Base-by-base conservation (phyloP, 805 yeast species). In the Saturnispora ahearnii region DNA sequence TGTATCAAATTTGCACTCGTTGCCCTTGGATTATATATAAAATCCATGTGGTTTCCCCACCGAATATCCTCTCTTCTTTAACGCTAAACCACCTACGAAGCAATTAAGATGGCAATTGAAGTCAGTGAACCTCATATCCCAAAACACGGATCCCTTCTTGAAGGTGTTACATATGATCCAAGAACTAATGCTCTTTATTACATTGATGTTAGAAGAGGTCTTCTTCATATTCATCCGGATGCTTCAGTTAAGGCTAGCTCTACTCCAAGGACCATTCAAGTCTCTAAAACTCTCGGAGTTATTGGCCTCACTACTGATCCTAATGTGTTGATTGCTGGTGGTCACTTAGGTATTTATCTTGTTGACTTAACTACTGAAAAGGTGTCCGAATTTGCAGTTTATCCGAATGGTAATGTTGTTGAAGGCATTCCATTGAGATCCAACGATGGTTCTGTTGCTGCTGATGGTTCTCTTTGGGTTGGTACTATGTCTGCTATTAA, bases 361-460 rank as follows among this genome's bases (percentile, higher is more conserved):
- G 77, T 78, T 33, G 69, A 74, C 57, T 73, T 84, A 44, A 50
- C 49, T 11, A 67, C 71, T 1, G 57, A 61, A 6, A 49, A 60
- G 26, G 73, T 76, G 64, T 59, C 67, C 33, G 68, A 67, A 48
- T 57, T 69, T 36, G 59, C 62, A 8, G 45, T 66, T 28, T 82
- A 65, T 51, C 67, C 79, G 28, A 58, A 74, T 46, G 67, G 68
- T 41, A 60, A 63, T 45, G 59, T 65, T 12, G 46, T 46, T 11
- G 45, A 55, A 8, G 65, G 61, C 2, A 41, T 49, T 22, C 66
- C 64, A 42, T 63, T 76, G 62, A 71, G 89, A 59, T 83, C 93
- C 40, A 89, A 89, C 59, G 97, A 89, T 62, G 96, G 96, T 0
- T 76, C 78, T 43, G 76, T 88, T 38, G 89, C 87, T 52, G 83